Evolutionary conservation across 2,329 filamentous ascomycete species (phyloP), one percentile per base, ranked within the genome.

Genomic region (Fusarium vanettenii): DNA sequence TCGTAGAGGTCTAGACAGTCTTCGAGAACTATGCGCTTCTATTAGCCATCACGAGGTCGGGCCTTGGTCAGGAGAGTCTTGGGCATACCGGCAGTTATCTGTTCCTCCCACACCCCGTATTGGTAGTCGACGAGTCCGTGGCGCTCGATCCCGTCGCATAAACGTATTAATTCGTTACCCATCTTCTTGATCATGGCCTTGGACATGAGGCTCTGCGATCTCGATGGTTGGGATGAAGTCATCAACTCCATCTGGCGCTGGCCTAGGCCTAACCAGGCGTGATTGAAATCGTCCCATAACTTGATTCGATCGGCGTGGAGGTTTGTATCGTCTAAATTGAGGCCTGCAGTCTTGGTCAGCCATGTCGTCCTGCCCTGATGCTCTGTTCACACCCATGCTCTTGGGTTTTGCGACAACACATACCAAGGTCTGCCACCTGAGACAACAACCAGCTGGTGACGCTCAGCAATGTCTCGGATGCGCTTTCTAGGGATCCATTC

Each of bases 81-180:
- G 79, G 79, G 88, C 94, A 84, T 87, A 98, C 95, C 89, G 68
- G 90, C 89, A 77, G 97, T 90, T 77, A 98, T 98, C 80, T 94
- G 92, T 81, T 98, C 95, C 84, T 98, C 97, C 90, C 95, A 97
- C 29, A 98, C 94, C 10, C 97, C 97, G 85, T 98, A 97, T 80
- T 98, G 93, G 82, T 98, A 99, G 84, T 99, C 97, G 13, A 99
- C 95, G 57, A 99, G 86, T n/a, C 97, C 97, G 80, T 97, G 92
- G 76, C 93, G 92, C 83, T 98, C 96, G 72, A 98, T 90, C 60
- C 90, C 90, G 81, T 98, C 95, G 81, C 95, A 97, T 60, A 98
- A 87, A 60, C 92, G 89, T 66, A 97, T 89, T 33, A 99, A 84
- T 78, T 97, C 93, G 64, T 93, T 92, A 14, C 94, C 95, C 89